These are phyloP conservation scores for Penicillium longicatenatum DNA, from an alignment of 495 filamentous ascomycete species.

Conservation along the genomic window DNA sequence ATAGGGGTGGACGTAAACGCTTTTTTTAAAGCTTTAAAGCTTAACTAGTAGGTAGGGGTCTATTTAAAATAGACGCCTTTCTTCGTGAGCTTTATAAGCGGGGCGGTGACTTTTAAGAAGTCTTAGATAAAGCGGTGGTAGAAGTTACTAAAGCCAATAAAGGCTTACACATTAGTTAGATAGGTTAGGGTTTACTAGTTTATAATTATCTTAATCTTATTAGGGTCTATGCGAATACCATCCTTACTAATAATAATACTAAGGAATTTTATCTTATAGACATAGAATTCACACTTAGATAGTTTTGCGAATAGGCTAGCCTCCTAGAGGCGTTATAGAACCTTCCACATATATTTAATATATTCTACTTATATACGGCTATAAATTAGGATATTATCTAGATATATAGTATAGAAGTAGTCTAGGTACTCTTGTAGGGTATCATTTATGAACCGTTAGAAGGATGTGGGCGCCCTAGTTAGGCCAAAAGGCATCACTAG, in stretches of 20 bases:
- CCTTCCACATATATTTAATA: not conserved
- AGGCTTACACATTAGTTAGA: not conserved
- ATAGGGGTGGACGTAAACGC: not conserved
- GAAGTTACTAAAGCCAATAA: conserved; percentile 3
- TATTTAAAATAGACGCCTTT: not conserved
- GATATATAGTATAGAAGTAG: not conserved
- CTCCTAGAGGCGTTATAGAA: not conserved
- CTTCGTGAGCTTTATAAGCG: not conserved
- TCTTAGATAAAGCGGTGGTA: not conserved
- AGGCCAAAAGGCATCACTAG: not conserved
- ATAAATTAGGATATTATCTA: not conserved
- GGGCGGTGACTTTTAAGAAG: not conserved
- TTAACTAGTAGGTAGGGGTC: not conserved
- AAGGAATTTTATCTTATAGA: not conserved
- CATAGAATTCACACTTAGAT: not conserved
- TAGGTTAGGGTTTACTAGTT: not conserved
- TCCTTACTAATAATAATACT: not conserved
- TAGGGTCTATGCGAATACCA: not conserved
- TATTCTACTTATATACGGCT: not conserved
- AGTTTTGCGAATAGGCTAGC: not conserved
- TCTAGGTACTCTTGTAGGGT: not conserved
- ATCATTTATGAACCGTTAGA: not conserved
- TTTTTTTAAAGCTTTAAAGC: not conserved
- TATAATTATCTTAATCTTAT: not conserved
- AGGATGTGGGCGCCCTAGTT: not conserved